These are phyloP conservation scores for Mikania micrantha DNA, from an alignment of 129 eudicot species.

Conservation along the genomic window DNA sequence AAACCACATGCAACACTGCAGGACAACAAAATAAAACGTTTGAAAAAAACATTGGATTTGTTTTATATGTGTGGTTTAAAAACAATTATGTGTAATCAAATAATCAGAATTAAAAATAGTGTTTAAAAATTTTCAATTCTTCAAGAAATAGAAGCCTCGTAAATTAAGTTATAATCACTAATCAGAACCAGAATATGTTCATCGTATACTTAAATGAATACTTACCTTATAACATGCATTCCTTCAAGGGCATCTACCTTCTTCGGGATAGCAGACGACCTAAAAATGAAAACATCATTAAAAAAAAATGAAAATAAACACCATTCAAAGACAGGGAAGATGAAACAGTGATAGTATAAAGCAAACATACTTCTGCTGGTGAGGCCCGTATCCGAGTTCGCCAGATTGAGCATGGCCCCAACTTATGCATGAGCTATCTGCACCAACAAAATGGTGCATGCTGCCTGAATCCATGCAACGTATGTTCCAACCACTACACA, in stretches of 20 bases:
- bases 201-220: background rate
- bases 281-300: conserved; percentile 22
- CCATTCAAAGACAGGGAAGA: background rate
- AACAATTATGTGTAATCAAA: background rate
- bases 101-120: background rate
- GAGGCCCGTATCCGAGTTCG: conserved; percentile 90
- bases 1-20: conserved; percentile 93
- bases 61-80: no score
- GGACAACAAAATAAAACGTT: background rate
- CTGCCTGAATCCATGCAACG: conserved; percentile 92
- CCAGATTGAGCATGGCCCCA: conserved; percentile 96
- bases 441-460: conserved; percentile 92
- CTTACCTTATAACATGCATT: conserved; percentile 94
- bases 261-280: conserved; percentile 81
- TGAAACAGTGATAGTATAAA: background rate
- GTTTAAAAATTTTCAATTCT: background rate
- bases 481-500: conserved; percentile 68
- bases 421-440: conserved; percentile 89
- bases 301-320: background rate
- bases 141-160: background rate
- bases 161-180: background rate
- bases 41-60: no score
- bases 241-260: conserved; percentile 88
- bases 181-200: background rate
- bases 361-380: conserved; percentile 64